These are phyloP conservation scores for Collybiopsis luxurians DNA, from an alignment of 768 basidiomycete genomes.

Conservation along the genomic window DNA sequence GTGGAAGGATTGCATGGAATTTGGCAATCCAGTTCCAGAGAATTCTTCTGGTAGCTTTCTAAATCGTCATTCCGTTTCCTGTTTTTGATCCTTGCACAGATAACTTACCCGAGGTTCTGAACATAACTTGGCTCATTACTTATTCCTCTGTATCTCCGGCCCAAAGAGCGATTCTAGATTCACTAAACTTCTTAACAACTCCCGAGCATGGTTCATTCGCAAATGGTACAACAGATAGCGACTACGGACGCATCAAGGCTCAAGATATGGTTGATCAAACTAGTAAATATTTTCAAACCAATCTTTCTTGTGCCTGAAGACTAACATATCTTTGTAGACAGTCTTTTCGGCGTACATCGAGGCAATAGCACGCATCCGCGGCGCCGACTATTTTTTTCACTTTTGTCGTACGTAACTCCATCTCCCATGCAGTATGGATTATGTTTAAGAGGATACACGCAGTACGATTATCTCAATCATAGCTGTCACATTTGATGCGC, in stretches of 20 bases:
- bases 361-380: not conserved
- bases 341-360: not conserved
- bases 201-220: not conserved
- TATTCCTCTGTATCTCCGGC: not conserved
- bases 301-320: not conserved
- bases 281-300: conserved; percentile 1
- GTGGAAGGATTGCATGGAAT: not conserved
- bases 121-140: conserved; percentile 2
- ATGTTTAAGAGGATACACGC: no score
- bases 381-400: not conserved
- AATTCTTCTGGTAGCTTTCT: not conserved
- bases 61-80: not conserved
- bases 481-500: not conserved
- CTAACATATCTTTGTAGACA: not conserved
- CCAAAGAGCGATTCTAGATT: not conserved
- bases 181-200: not conserved
- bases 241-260: not conserved
- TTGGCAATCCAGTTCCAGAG: no score
- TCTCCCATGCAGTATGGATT: no score
- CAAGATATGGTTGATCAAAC: not conserved
- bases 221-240: not conserved
- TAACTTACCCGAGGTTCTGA: not conserved
- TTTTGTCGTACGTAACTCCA: not conserved
- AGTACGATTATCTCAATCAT: not conserved
- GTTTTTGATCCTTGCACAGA: not conserved